Percentiles rank a stretch among this genome's conserved stretches.
These are phyloP conservation scores for Suillus alpinus DNA, from an alignment of 768 basidiomycete genomes.

Conservation along the genomic window DNA sequence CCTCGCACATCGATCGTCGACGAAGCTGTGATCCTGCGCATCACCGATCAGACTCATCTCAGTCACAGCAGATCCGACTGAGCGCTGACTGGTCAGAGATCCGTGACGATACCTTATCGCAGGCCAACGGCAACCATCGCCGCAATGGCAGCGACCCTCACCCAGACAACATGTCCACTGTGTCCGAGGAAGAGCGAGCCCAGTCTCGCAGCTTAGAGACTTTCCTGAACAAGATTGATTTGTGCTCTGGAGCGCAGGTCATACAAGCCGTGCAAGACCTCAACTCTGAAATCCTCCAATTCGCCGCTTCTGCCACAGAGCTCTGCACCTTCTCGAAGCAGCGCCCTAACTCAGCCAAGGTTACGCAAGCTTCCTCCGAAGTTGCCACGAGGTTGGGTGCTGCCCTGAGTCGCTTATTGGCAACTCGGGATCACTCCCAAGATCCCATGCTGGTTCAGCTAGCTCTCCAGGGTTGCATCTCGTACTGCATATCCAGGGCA, in stretches of 20 bases:
- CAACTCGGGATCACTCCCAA: slow-evolving; percentile 65
- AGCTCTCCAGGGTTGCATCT: slow-evolving; percentile 68
- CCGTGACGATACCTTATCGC: slow-evolving; percentile 17
- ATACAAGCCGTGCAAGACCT: slow-evolving; percentile 77
- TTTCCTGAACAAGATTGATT: slow-evolving; percentile 71
- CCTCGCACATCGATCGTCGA: slow-evolving; percentile 23
- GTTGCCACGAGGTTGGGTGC: slow-evolving; percentile 63
- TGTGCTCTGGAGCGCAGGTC: slow-evolving; percentile 75
- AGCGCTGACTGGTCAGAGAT: slow-evolving; percentile 33
- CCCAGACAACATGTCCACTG: slow-evolving; percentile 27
- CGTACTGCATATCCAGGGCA: slow-evolving; percentile 64
- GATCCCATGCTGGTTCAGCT: slow-evolving; percentile 77
- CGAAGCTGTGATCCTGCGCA: slow-evolving; percentile 28
- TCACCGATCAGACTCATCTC: slow-evolving; percentile 28
- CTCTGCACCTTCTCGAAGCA: slow-evolving; percentile 51
- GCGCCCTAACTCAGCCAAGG: slow-evolving; percentile 37
- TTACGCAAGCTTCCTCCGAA: slow-evolving; percentile 54
- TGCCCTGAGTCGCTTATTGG: slow-evolving; percentile 57
- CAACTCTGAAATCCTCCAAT: slow-evolving; percentile 79
- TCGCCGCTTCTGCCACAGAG: slow-evolving; percentile 73
- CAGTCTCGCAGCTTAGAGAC: slow-evolving; percentile 57
- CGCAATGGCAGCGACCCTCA: slow-evolving; percentile 11
- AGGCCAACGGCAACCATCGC: slow-evolving; percentile 11
- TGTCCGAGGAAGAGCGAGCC: slow-evolving; percentile 53
- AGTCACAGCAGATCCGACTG: slow-evolving; percentile 29